Evolutionary conservation across 805 yeast species (phyloP).

Genomic region (Suhomyces vadensis): DNA sequence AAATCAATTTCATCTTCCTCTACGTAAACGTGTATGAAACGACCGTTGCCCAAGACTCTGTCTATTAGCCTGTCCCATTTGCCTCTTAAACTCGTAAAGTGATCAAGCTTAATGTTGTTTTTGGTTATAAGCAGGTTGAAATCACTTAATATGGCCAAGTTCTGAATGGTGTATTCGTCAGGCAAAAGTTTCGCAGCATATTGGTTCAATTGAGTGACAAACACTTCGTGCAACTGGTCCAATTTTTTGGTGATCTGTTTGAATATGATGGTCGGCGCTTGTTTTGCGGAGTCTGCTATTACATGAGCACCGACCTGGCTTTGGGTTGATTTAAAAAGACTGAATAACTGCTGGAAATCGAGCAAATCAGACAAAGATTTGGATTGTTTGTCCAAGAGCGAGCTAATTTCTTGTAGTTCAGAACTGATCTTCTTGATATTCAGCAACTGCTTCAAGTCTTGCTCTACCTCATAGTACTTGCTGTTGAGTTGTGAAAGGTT

Average conservation of each 20-base stretch:
- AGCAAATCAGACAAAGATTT: constrained; percentile 13
- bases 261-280: constrained; percentile 5
- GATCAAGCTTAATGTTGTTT: constrained; percentile 10
- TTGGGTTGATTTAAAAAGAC: constrained; percentile 9
- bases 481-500: constrained; percentile 11
- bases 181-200: constrained; percentile 24
- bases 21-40: background rate
- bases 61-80: constrained; percentile 16
- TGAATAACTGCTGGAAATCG: constrained; percentile 15
- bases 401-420: constrained; percentile 5
- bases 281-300: background rate
- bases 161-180: constrained; percentile 12
- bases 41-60: constrained; percentile 10
- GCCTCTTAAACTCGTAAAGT: constrained; percentile 9
- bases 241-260: constrained; percentile 7
- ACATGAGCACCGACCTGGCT: background rate
- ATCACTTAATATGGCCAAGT: constrained; percentile 12
- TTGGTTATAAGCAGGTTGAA: constrained; percentile 12
- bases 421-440: background rate
- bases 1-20: constrained; percentile 9
- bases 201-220: constrained; percentile 16
- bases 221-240: constrained; percentile 5
- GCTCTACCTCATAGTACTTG: constrained; percentile 7
- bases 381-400: constrained; percentile 8
- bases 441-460: background rate